Conservation (phyloP, 2,329 filamentous ascomycete genomes). For the Ceratocystiopsis sp. region DNA sequence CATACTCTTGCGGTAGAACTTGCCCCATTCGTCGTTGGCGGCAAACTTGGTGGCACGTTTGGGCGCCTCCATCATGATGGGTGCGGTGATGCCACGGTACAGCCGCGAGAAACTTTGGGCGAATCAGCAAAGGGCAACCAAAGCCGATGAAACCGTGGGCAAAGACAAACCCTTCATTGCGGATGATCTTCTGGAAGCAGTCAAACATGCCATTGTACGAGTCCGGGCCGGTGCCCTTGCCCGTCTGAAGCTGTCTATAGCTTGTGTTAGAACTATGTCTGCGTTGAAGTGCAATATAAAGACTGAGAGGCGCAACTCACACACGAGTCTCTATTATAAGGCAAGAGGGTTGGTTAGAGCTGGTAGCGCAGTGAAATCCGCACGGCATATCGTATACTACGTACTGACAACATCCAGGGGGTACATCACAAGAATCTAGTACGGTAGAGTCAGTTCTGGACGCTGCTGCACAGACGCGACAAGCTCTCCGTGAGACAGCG, state of each 20-base stretch:
- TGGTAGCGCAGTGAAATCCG: too few relatives aligned
- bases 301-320: slow-evolving; percentile 2
- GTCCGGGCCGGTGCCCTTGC: slow-evolving; percentile 55
- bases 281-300: not conserved
- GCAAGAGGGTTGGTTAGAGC: slow-evolving; percentile 11
- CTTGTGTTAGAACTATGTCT: too few relatives aligned
- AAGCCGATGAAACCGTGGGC: not conserved
- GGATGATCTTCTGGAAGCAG: slow-evolving; percentile 94
- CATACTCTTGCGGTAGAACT: slow-evolving; percentile 60
- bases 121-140: not conserved
- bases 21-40: slow-evolving; percentile 96
- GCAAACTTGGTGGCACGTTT: slow-evolving; percentile 68
- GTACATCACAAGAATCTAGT: slow-evolving; percentile 86
- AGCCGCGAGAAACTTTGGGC: slow-evolving; percentile 57
- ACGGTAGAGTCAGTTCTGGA: slow-evolving; percentile 1
- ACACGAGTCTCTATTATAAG: slow-evolving; percentile 9
- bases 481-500: not conserved
- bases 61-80: slow-evolving; percentile 86
- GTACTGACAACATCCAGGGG: slow-evolving; percentile 94
- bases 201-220: slow-evolving; percentile 94
- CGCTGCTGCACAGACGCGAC: too few relatives aligned
- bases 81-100: slow-evolving; percentile 88
- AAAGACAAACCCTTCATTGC: slow-evolving; percentile 63
- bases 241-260: slow-evolving; percentile 68
- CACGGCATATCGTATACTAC: slow-evolving; percentile 22